Conservation (phyloP, 1,284 basidiomycete genomes). For the Microstroma glucosiphilum region DNA sequence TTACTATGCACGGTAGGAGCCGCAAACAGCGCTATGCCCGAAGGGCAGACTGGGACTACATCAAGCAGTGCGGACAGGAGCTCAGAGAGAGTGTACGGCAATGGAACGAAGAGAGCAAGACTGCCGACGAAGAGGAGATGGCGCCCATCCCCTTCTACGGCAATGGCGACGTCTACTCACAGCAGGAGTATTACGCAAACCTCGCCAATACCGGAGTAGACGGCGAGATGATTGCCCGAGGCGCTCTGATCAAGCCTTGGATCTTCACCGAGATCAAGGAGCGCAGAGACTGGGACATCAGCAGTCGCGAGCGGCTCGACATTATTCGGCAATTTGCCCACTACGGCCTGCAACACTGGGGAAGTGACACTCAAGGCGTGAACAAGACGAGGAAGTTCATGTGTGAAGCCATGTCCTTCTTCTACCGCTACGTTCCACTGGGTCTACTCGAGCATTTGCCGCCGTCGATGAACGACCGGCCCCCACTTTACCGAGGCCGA, state of each 20-base stretch:
- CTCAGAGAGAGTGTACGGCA: conserved; percentile 60
- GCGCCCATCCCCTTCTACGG: conserved; percentile 86
- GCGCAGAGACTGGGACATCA: conserved; percentile 75
- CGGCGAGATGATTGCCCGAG: conserved; percentile 88
- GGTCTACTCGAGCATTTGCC: conserved; percentile 84
- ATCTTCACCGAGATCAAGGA: conserved; percentile 90
- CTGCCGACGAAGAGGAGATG: conserved; percentile 52
- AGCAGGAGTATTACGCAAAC: conserved; percentile 72
- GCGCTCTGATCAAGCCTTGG: conserved; percentile 78
- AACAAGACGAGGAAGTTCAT: conserved; percentile 90
- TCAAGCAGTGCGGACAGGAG: conserved; percentile 74
- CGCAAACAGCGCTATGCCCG: conserved; percentile 50
- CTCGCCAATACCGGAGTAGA: conserved; percentile 75
- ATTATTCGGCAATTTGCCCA: conserved; percentile 58
- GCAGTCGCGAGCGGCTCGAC: conserved; percentile 79
- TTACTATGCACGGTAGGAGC: conserved; percentile 78
- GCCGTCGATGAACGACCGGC: conserved; percentile 70
- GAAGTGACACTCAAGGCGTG: conserved; percentile 60
- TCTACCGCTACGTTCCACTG: conserved; percentile 87
- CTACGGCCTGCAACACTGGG: conserved; percentile 47
- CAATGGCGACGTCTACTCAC: conserved; percentile 87
- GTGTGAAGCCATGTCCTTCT: conserved; percentile 88
- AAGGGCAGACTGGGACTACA: conserved; percentile 46
- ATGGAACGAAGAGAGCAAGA: conserved; percentile 38
- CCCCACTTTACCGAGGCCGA: conserved; percentile 76